Evolutionary conservation across 345 rosid genomes (phyloP).

Genomic region (Combretum micranthum): DNA sequence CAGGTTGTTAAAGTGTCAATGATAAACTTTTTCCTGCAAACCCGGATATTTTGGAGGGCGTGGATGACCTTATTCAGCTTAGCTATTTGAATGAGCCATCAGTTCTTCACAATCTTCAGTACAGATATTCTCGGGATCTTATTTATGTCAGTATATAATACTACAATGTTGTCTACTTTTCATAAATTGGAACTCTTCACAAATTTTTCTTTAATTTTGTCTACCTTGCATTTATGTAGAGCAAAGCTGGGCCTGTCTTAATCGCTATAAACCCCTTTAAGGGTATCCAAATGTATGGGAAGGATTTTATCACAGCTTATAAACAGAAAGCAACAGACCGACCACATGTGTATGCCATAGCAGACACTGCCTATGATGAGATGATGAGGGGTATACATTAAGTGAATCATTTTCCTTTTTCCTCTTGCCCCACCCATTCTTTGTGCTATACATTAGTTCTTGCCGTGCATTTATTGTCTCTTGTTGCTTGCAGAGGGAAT

Average conservation of each 20-base stretch:
- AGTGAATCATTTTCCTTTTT: constrained; percentile 3
- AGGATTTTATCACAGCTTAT: constrained; percentile 46
- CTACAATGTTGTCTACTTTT: constrained; percentile 4
- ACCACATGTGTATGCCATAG: constrained; percentile 82
- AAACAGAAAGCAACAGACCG: constrained; percentile 48
- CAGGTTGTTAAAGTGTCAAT: constrained; percentile 75
- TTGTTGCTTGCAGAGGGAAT: constrained; percentile 54
- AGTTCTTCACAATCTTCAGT: constrained; percentile 72
- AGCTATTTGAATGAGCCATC: constrained; percentile 96
- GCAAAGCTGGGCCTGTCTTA: constrained; percentile 90
- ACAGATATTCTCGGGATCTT: constrained; percentile 67
- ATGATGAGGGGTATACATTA: constrained; percentile 80
- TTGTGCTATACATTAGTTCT: constrained; percentile 1
- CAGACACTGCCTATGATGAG: constrained; percentile 74
- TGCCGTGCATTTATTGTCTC: constrained; percentile 12
- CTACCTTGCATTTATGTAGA: constrained; percentile 31
- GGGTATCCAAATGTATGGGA: constrained; percentile 55
- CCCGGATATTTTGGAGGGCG: constrained; percentile 83
- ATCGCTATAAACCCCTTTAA: constrained; percentile 89
- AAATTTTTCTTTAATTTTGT: constrained; percentile 10
- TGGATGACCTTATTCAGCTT: constrained; percentile 84
- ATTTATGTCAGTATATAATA: constrained; percentile 68
- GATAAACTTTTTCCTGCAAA: constrained; percentile 84
- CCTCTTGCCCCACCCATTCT: constrained; percentile 7
- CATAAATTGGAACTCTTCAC: constrained; percentile 3